A percentile compares a stretch with the other conserved stretches of the same genome.
Conservation (phyloP, 139 green algal genomes). For the Auxenochlorella pyrenoidosa region DNA sequence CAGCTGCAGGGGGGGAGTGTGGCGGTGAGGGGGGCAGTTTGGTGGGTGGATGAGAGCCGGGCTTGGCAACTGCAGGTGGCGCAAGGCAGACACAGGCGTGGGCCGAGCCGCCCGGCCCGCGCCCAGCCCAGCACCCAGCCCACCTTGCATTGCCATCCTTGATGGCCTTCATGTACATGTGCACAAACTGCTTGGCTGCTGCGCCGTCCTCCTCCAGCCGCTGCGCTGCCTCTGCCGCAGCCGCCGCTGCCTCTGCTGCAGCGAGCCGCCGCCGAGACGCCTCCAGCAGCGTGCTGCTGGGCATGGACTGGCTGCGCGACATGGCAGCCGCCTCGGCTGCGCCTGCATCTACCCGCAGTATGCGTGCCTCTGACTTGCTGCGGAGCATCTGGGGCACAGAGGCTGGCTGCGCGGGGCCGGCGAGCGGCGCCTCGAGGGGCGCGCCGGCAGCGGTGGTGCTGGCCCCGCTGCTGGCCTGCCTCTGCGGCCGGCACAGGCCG, state of each 20-base stretch:
- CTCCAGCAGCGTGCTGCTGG: slow-evolving; percentile 16
- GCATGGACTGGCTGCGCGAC: slow-evolving; percentile 11
- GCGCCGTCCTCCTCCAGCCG: background rate
- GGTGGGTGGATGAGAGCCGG: too few species aligned
- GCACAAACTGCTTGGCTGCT: slow-evolving; percentile 30
- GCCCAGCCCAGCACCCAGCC: background rate
- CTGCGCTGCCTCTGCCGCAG: background rate
- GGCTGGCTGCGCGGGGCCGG: background rate
- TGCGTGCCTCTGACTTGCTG: slow-evolving; percentile 11
- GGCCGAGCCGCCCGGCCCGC: too few species aligned
- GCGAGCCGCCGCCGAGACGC: slow-evolving; percentile 8
- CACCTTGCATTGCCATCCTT: background rate
- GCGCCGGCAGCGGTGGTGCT: background rate
- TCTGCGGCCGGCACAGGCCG: background rate
- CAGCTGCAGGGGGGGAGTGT: slow-evolving; percentile 7
- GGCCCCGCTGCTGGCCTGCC: background rate
- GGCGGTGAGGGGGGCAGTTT: background rate
- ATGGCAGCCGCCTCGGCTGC: background rate
- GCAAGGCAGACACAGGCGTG: background rate
- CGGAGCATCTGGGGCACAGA: background rate
- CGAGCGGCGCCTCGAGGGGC: background rate
- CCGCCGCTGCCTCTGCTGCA: background rate
- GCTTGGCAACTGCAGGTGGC: too few species aligned
- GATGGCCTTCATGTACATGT: slow-evolving; percentile 35
- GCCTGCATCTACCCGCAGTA: background rate